Evolutionary conservation across 1,139 yeast species (phyloP).

Genomic region (Kluyveromyces marxianus): DNA sequence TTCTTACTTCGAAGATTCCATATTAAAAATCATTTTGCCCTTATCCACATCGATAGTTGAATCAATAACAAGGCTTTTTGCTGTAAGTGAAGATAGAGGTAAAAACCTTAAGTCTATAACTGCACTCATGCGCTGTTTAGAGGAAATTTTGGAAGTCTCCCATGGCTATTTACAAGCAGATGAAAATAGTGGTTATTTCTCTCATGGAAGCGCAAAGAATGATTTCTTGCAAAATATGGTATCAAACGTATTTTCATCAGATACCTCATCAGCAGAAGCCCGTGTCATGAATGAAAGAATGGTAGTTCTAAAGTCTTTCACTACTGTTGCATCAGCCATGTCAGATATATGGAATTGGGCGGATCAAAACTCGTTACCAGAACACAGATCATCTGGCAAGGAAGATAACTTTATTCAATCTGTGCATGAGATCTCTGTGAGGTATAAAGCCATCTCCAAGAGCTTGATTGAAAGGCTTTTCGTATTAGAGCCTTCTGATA

Average conservation of each 20-base stretch:
- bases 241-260: conserved; percentile 82
- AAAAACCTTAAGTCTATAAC: conserved; percentile 34
- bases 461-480: conserved; percentile 63
- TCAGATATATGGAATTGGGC: conserved; percentile 72
- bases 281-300: conserved; percentile 49
- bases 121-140: conserved; percentile 55
- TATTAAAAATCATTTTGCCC: conserved; percentile 29
- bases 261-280: conserved; percentile 52
- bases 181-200: conserved; percentile 24
- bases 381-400: conserved; percentile 13
- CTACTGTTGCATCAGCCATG: conserved; percentile 47
- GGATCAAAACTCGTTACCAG: conserved; percentile 36
- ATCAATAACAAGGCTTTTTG: conserved; percentile 20
- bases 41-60: conserved; percentile 29
- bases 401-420: conserved; percentile 29
- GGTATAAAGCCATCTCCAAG: conserved; percentile 65
- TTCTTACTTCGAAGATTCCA: conserved; percentile 24
- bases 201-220: conserved; percentile 17
- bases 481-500: conserved; percentile 64
- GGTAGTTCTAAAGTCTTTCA: conserved; percentile 55
- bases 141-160: conserved; percentile 53
- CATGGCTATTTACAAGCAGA: conserved; percentile 43
- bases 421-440: conserved; percentile 52
- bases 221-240: conserved; percentile 31
- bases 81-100: conserved; percentile 19